Conservation (phyloP, 2,329 filamentous ascomycete genomes). For the Apiospora pterosperma region DNA sequence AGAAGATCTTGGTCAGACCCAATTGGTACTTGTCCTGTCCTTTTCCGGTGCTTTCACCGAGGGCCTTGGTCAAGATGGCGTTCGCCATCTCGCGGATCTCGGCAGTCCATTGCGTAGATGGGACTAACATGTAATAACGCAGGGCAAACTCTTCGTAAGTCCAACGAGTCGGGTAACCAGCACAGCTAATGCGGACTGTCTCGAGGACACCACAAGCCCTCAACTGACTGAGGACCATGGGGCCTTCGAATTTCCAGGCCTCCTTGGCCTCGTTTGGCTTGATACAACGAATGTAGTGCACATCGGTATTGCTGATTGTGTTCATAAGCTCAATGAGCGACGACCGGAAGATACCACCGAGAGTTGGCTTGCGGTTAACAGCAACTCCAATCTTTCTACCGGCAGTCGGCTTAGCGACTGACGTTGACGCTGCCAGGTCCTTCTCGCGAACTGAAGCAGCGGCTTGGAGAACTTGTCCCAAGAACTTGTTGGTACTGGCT, state of each 20-base stretch:
- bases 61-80: conserved; percentile 82
- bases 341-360: conserved; percentile 98
- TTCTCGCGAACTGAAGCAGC: conserved; percentile 88
- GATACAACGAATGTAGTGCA: conserved; percentile 98
- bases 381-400: conserved; percentile 88
- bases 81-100: conserved; percentile 95
- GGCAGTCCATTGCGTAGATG: conserved; percentile 83
- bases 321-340: conserved; percentile 97
- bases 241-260: conserved; percentile 96
- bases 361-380: conserved; percentile 91
- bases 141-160: conserved; percentile 98
- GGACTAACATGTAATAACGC: conserved; percentile 97
- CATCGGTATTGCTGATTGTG: conserved; percentile 96
- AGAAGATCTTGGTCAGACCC: conserved; percentile 98
- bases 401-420: conserved; percentile 73
- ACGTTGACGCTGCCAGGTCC: conserved; percentile 63
- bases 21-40: conserved; percentile 94
- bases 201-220: conserved; percentile 98
- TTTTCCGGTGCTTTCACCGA: conserved; percentile 72
- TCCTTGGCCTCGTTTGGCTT: conserved; percentile 98
- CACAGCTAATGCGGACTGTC: conserved; percentile 95
- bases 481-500: conserved; percentile 79
- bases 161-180: conserved; percentile 96
- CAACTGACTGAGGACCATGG: conserved; percentile 96
- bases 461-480: conserved; percentile 79